Base-by-base conservation (phyloP, 139 green algal genomes). In the Micractinium conductrix region DNA sequence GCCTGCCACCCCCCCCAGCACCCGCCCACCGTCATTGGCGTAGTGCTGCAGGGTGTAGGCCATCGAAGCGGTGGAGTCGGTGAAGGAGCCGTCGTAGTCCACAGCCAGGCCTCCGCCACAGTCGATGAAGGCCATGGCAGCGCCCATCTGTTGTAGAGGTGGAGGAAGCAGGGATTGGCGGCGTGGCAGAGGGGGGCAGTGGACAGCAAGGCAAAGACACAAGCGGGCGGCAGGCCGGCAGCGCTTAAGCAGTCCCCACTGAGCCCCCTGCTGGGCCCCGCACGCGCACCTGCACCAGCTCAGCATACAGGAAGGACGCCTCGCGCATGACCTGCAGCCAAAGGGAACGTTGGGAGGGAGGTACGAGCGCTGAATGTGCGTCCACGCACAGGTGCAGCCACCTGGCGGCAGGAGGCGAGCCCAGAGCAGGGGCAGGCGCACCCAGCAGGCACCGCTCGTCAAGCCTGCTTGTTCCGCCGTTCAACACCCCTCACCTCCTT, bases 91-190 rank as follows among this genome's bases (percentile, higher is more conserved):
- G 48, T 95, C 91, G 30, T 95, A 95, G 74, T 93, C 87, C 14
- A 95, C 78, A 24, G 74, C 91, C 72, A 95, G 87, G 42, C 91
- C 91, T 26, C 91, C 91, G n/a, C 91, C 91, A 21, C 91, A 88
- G 69, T 95, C 91, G 21, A 94, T 62, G 62, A 75, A 92, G 33
- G 62, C 42, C 90, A 94, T 90, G 5, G 33, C 58, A 19, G 92
- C 91, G 60, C 92, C 92, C 74, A 95, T 78, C 40, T 74, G 44
- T 37, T n/a, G 7, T 24, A 9, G 26, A 28, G 26, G 26, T 37
- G 33, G 10, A 44, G 14, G 65, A 14, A 72, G 65, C 33, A 37
- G 33, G 12, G 65, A 38, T 19, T 10, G 10, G 19, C 1, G 4
- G 33, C n/a, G n/a, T 6, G 17, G 5, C 67, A 74, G 37, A 74